phyloP scores from a whole-genome alignment of 83 land plant species.

The Isoetes engelmannii region DNA sequence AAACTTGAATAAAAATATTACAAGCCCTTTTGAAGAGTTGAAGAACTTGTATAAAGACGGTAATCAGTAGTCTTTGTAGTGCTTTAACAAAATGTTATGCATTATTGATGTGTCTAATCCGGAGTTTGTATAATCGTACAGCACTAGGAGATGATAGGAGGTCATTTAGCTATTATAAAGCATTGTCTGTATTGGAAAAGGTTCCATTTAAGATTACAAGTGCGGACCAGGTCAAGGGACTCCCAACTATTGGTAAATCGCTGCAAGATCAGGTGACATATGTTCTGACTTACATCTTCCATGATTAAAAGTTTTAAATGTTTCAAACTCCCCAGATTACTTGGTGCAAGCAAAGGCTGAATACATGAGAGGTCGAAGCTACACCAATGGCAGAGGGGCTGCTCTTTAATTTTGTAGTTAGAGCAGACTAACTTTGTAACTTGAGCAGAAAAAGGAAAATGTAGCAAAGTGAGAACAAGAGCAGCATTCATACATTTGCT shows the following conservation, averaged over 20 bases:
- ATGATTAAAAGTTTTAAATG: too few species aligned
- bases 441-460: too few species aligned
- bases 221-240: conserved; percentile 73
- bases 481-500: too few species aligned
- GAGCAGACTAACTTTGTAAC: too few species aligned
- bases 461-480: too few species aligned
- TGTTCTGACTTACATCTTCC: background rate
- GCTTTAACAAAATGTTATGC: background rate
- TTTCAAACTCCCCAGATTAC: too few species aligned
- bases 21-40: conserved; percentile 71
- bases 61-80: background rate
- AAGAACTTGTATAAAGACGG: conserved; percentile 76
- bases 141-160: conserved; percentile 93
- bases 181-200: conserved; percentile 76
- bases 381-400: too few species aligned
- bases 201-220: conserved; percentile 78
- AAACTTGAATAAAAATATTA: conserved; percentile 68
- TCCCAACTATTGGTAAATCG: conserved; percentile 88
- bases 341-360: too few species aligned
- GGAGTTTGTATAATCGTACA: conserved; percentile 17
- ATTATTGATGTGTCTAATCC: conserved; percentile 4
- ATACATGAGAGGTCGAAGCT: too few species aligned
- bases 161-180: conserved; percentile 92
- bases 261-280: conserved; percentile 71
- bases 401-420: too few species aligned